These are phyloP conservation scores for Calocera viscosa DNA, from an alignment of 768 basidiomycete species.

Conservation along the genomic window DNA sequence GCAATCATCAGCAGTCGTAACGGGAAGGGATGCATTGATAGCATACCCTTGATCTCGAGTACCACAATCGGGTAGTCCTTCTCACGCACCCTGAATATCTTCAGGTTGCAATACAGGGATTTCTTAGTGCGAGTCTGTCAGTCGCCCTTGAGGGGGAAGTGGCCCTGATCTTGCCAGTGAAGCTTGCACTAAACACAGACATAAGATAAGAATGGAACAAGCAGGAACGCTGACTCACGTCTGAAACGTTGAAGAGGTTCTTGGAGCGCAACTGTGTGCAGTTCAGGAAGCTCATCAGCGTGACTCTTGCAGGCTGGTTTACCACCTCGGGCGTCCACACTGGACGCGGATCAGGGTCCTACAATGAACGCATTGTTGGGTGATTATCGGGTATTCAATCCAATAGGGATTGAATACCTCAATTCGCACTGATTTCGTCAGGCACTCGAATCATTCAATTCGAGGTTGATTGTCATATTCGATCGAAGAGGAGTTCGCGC, in stretches of 20 bases:
- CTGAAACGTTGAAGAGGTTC: conserved; percentile 94
- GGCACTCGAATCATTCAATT: no score
- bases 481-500: no score
- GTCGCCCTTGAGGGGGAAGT: conserved; percentile 97
- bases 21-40: no score
- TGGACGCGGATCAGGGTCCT: no score
- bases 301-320: conserved; percentile 94
- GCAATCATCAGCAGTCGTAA: no score
- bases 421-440: no score
- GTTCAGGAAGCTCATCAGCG: conserved; percentile 79
- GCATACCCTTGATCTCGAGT: conserved; percentile 92
- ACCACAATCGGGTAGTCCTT: conserved; percentile 97
- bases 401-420: no score
- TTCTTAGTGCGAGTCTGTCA: conserved; percentile 98
- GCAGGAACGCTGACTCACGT: conserved; percentile 42
- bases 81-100: conserved; percentile 93
- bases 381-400: no score
- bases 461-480: no score
- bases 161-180: conserved; percentile 96
- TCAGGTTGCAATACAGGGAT: conserved; percentile 93
- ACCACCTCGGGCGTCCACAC: conserved; percentile 96
- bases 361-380: no score
- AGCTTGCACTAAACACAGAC: conserved; percentile 71
- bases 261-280: conserved; percentile 78
- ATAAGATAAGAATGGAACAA: not conserved